Evolutionary conservation across 2,329 filamentous ascomycete species (phyloP).

Genomic region (Bipolaris cookei): DNA sequence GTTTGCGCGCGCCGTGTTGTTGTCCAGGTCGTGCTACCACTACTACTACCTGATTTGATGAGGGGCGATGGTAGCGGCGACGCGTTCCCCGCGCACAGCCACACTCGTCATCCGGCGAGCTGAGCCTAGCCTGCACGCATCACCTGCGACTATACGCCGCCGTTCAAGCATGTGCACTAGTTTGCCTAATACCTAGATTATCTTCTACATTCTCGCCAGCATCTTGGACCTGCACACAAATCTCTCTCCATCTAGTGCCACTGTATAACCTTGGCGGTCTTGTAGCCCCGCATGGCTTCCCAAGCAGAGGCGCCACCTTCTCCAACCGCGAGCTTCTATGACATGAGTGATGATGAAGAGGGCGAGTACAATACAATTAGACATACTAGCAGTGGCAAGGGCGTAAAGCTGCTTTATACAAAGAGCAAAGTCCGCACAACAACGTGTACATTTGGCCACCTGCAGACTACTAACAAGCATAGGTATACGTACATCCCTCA

Average conservation of each 20-base stretch:
- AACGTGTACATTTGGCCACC: background rate
- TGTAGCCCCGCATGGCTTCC: constrained; percentile 42
- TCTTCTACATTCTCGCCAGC: background rate
- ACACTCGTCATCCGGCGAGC: constrained; percentile 15
- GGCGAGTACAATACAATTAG: constrained; percentile 94
- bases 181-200: background rate
- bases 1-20: background rate
- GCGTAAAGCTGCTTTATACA: constrained; percentile 91
- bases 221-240: background rate
- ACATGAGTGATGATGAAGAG: constrained; percentile 95
- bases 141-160: constrained; percentile 21
- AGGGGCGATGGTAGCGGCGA: background rate
- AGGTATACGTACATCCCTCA: constrained; percentile 96
- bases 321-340: constrained; percentile 88
- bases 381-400: constrained; percentile 74
- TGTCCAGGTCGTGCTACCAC: background rate
- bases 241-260: constrained; percentile 1
- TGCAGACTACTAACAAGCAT: constrained; percentile 12
- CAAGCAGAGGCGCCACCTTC: constrained; percentile 61
- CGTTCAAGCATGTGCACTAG: constrained; percentile 11
- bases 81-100: constrained; percentile 17
- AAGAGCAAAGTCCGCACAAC: constrained; percentile 81
- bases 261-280: constrained; percentile 3
- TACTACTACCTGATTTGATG: background rate
- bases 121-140: constrained; percentile 23